Evolutionary conservation across 2,329 filamentous ascomycete species (phyloP).

Genomic region (Taxawa tesnikishii): DNA sequence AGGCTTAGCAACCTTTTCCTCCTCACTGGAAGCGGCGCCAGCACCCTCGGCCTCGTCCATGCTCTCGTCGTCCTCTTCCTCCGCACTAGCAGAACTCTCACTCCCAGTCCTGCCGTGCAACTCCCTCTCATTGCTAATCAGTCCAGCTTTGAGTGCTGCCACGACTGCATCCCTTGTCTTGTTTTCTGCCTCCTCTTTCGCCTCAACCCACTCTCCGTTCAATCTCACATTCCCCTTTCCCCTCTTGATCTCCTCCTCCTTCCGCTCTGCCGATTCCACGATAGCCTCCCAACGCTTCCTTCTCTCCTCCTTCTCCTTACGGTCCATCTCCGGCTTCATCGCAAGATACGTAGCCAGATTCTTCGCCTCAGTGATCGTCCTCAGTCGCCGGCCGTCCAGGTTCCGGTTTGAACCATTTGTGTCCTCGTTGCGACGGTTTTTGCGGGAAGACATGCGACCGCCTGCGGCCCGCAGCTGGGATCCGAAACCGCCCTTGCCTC

Average conservation of each 20-base stretch:
- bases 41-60: constrained; percentile 15
- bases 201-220: constrained; percentile 89
- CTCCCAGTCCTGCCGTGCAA: constrained; percentile 16
- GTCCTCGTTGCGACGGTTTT: constrained; percentile 66
- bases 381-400: constrained; percentile 75
- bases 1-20: constrained; percentile 26
- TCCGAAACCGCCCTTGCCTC: constrained; percentile 95
- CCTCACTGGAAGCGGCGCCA: constrained; percentile 15
- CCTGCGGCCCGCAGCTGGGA: constrained; percentile 93
- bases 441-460: constrained; percentile 93
- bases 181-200: constrained; percentile 81
- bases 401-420: constrained; percentile 87
- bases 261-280: constrained; percentile 69
- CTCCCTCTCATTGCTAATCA: constrained; percentile 40
- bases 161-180: constrained; percentile 67
- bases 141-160: constrained; percentile 53
- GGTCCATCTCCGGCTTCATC: constrained; percentile 94
- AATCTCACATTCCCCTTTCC: constrained; percentile 50
- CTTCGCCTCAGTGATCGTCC: constrained; percentile 92
- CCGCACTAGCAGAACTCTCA: constrained; percentile 29
- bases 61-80: constrained; percentile 24
- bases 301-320: constrained; percentile 79
- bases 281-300: constrained; percentile 79
- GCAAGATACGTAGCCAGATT: constrained; percentile 88
- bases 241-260: constrained; percentile 69